Percentiles rank a stretch among this genome's conserved stretches.
These are phyloP conservation scores for Larix sibirica DNA, from an alignment of 83 land plant species.

Conservation along the genomic window DNA sequence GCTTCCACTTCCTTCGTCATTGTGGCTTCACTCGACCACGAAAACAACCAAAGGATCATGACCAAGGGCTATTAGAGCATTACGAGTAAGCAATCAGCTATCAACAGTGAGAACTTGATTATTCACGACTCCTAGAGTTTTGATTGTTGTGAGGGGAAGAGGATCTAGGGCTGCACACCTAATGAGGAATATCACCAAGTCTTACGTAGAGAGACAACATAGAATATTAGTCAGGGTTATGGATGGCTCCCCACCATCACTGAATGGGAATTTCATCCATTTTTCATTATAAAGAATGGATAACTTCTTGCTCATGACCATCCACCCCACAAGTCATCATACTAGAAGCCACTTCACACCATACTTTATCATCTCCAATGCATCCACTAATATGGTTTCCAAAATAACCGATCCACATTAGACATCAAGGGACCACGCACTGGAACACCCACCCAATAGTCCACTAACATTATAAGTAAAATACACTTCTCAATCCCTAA, in stretches of 20 bases:
- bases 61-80: conserved; percentile 24
- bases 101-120: conserved; percentile 28
- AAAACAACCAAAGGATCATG: conserved; percentile 56
- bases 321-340: conserved; percentile 48
- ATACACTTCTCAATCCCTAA: too few relatives aligned
- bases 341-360: conserved; percentile 67
- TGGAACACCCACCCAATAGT: too few relatives aligned
- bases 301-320: conserved; percentile 73
- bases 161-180: conserved; percentile 66
- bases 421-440: too few relatives aligned
- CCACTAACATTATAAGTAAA: too few relatives aligned
- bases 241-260: conserved; percentile 18
- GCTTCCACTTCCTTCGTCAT: conserved; percentile 15
- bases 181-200: conserved; percentile 61
- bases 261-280: conserved; percentile 44
- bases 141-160: conserved; percentile 59
- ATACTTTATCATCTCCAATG: conserved; percentile 77
- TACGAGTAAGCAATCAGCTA: conserved; percentile 48
- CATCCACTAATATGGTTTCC: conserved; percentile 43
- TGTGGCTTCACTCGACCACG: conserved; percentile 37
- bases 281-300: conserved; percentile 66
- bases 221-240: conserved; percentile 24
- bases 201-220: conserved; percentile 67
- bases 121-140: conserved; percentile 40
- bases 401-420: too few relatives aligned